A percentile compares a stretch with the other conserved stretches of the same genome.
phyloP scores from a whole-genome alignment of 225 moss, liverwort and hornwort species.

The Ulota crispa region DNA sequence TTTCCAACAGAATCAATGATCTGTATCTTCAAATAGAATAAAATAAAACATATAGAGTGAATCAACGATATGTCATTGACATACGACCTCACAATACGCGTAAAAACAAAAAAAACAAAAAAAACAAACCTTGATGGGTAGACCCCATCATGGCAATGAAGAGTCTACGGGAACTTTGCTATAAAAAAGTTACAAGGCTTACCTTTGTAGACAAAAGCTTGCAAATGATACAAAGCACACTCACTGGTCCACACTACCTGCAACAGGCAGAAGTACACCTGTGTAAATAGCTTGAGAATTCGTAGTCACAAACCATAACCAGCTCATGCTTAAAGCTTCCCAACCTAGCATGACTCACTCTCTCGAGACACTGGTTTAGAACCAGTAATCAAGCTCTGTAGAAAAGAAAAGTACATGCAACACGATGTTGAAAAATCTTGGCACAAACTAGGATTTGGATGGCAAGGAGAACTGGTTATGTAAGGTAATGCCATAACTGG shows the following conservation, averaged over 20 bases:
- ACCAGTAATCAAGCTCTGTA: too few relatives aligned
- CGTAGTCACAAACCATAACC: neutral
- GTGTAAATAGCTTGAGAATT: neutral
- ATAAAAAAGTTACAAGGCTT: neutral
- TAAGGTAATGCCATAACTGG: too few relatives aligned
- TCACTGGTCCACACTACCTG: constrained; percentile 21
- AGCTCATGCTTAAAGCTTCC: too few relatives aligned
- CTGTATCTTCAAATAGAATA: neutral
- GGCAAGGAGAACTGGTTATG: too few relatives aligned
- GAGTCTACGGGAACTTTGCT: neutral
- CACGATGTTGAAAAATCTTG: too few relatives aligned
- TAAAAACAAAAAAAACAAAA: too few relatives aligned
- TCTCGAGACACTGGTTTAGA: too few relatives aligned
- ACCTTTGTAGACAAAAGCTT: constrained; percentile 12
- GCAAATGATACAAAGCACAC: constrained; percentile 7
- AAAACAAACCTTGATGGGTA: neutral
- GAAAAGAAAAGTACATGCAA: too few relatives aligned
- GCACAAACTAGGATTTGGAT: too few relatives aligned
- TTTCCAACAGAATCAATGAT: neutral
- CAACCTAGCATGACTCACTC: too few relatives aligned
- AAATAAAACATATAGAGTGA: neutral
- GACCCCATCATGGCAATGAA: neutral
- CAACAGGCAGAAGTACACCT: neutral
- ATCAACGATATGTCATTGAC: neutral
- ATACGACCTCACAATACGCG: neutral